Conservation (phyloP, 106 monocot species). For the Hemerocallis citrina region DNA sequence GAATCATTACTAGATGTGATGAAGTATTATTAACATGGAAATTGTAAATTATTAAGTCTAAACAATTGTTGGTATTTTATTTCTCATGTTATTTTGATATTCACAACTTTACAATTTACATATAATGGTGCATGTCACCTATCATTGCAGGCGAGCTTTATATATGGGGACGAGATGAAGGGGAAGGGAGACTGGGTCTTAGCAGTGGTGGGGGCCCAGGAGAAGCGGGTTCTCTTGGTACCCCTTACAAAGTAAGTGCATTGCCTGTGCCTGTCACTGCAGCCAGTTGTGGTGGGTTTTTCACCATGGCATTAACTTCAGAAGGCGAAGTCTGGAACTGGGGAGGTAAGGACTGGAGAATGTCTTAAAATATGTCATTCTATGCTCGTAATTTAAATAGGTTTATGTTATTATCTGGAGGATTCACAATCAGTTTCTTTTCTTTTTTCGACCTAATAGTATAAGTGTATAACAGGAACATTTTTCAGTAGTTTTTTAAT, state of each 20-base stretch:
- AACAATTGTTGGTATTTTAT: not conserved
- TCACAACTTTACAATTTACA: not conserved
- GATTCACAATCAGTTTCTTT: not conserved
- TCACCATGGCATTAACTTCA: constrained; percentile 74
- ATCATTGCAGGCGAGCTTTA: constrained; percentile 68
- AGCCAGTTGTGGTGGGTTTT: constrained; percentile 93
- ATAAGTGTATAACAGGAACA: too few species aligned
- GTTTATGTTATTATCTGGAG: not conserved
- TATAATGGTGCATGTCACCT: not conserved
- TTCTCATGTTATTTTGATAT: not conserved
- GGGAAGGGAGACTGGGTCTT: constrained; percentile 91
- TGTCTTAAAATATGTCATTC: not conserved
- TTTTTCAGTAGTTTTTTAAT: too few species aligned
- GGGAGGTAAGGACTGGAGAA: constrained; percentile 75
- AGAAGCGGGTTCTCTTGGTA: constrained; percentile 78
- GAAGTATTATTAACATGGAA: not conserved
- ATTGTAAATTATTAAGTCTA: not conserved
- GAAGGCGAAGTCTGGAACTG: constrained; percentile 90
- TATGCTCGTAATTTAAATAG: not conserved
- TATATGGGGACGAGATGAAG: constrained; percentile 98
- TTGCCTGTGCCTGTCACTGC: constrained; percentile 67
- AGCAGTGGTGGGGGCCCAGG: constrained; percentile 89
- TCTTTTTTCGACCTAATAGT: not conserved
- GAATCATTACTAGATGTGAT: not conserved
- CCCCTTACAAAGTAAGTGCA: constrained; percentile 75